These are phyloP conservation scores for Thalassiosira ordinaria DNA, from an alignment of 352 stramenopile genomes.

Conservation along the genomic window DNA sequence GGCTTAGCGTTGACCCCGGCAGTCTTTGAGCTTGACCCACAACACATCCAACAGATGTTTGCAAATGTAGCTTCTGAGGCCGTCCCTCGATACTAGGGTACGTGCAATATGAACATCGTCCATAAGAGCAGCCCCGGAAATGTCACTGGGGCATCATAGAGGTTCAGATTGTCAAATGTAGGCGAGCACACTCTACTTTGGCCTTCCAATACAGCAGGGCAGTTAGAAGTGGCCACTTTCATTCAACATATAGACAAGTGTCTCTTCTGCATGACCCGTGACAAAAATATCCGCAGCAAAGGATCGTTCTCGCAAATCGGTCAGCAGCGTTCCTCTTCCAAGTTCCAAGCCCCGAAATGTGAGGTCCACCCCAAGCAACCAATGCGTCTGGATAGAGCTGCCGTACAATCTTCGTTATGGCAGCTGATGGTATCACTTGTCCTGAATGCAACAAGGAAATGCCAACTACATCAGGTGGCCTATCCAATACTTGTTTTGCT, in stretches of 20 bases:
- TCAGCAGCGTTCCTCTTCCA: neutral
- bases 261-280: conserved; percentile 25
- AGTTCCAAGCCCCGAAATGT: conserved; percentile 33
- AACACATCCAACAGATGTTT: conserved; percentile 3
- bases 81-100: conserved; percentile 15
- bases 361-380: conserved; percentile 23
- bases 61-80: conserved; percentile 7
- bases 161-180: conserved; percentile 25
- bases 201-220: neutral
- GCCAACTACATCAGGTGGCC: conserved; percentile 15
- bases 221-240: neutral
- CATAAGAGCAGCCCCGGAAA: conserved; percentile 29
- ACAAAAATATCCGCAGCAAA: conserved; percentile 37
- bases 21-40: neutral
- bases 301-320: conserved; percentile 11
- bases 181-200: neutral
- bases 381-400: conserved; percentile 19
- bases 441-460: conserved; percentile 26
- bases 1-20: neutral
- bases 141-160: conserved; percentile 7
- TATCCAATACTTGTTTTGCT: neutral
- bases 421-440: conserved; percentile 28
- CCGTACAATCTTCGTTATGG: conserved; percentile 4
- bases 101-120: conserved; percentile 20
- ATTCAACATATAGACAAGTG: conserved; percentile 21